Conservation (phyloP, 179 eudicot species). For the Dionaea muscipula region DNA sequence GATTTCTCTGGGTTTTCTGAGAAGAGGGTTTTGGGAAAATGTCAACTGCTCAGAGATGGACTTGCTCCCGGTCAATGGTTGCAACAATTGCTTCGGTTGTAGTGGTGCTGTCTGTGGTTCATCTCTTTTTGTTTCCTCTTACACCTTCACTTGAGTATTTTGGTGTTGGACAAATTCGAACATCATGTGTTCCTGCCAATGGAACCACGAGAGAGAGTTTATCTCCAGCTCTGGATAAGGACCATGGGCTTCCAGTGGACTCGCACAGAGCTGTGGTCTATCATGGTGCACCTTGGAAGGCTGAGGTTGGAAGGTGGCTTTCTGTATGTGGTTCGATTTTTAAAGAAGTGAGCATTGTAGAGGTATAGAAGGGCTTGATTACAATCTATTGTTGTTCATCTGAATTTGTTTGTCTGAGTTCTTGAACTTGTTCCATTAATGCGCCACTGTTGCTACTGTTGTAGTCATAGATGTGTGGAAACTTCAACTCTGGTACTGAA, state of each 20-base stretch:
- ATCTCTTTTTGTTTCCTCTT: conserved; percentile 41
- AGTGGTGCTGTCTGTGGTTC: conserved; percentile 40
- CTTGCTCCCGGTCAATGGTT: conserved; percentile 54
- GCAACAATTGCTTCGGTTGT: conserved; percentile 41
- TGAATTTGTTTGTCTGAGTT: neutral
- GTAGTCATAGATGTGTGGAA: neutral
- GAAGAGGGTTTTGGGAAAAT: conserved; percentile 22
- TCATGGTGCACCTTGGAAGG: conserved; percentile 85
- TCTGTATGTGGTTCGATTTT: conserved; percentile 57
- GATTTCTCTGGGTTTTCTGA: neutral
- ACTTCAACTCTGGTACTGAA: too few relatives aligned
- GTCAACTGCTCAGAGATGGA: conserved; percentile 42
- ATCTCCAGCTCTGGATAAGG: conserved; percentile 18
- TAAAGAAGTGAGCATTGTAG: conserved; percentile 37
- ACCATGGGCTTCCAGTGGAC: conserved; percentile 44
- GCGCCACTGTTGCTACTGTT: too few relatives aligned
- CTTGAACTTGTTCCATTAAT: too few relatives aligned
- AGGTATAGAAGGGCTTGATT: conserved; percentile 37
- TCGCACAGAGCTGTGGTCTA: conserved; percentile 62
- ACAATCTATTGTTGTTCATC: neutral
- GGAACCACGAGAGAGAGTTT: conserved; percentile 16
- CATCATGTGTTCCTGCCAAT: conserved; percentile 26
- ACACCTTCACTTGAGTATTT: conserved; percentile 42
- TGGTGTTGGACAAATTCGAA: conserved; percentile 26
- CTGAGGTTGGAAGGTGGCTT: conserved; percentile 78